These are phyloP conservation scores for Dactylellina sp. DNA, from an alignment of 2,329 filamentous ascomycete species.

Conservation along the genomic window DNA sequence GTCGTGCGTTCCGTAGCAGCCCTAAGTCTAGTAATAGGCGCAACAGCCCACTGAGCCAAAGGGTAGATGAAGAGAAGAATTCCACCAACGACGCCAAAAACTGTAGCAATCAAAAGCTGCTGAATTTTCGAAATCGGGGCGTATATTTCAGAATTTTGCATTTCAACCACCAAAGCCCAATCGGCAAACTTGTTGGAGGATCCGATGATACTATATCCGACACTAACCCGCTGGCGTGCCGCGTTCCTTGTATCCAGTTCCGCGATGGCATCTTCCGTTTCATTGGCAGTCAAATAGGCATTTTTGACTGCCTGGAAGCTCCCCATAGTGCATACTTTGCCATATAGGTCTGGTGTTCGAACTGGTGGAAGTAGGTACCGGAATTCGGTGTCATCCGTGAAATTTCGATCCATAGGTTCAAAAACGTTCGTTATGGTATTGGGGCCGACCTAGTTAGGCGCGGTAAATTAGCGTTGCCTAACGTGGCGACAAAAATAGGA, in stretches of 20 bases:
- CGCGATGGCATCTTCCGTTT: constrained; percentile 39
- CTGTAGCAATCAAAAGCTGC: constrained; percentile 82
- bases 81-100: constrained; percentile 82
- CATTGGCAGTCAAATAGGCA: constrained; percentile 45
- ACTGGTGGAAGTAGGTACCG: constrained; percentile 50
- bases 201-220: constrained; percentile 80
- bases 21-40: constrained; percentile 81
- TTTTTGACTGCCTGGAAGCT: constrained; percentile 56
- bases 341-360: constrained; percentile 34
- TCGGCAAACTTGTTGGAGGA: constrained; percentile 73
- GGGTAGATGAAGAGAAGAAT: constrained; percentile 79
- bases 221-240: constrained; percentile 75
- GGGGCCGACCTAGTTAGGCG: constrained; percentile 35
- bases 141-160: constrained; percentile 79
- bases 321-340: constrained; percentile 53
- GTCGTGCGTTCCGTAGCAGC: constrained; percentile 78
- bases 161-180: constrained; percentile 86
- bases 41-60: constrained; percentile 82
- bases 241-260: constrained; percentile 74
- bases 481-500: constrained; percentile 31
- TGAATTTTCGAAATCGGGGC: constrained; percentile 79
- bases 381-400: constrained; percentile 36
- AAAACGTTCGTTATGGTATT: constrained; percentile 42
- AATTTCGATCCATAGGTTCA: constrained; percentile 46
- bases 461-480: constrained; percentile 26